These are phyloP conservation scores for Cryptococcus hybrid DNA, from an alignment of 1,284 basidiomycete species.

Conservation along the genomic window DNA sequence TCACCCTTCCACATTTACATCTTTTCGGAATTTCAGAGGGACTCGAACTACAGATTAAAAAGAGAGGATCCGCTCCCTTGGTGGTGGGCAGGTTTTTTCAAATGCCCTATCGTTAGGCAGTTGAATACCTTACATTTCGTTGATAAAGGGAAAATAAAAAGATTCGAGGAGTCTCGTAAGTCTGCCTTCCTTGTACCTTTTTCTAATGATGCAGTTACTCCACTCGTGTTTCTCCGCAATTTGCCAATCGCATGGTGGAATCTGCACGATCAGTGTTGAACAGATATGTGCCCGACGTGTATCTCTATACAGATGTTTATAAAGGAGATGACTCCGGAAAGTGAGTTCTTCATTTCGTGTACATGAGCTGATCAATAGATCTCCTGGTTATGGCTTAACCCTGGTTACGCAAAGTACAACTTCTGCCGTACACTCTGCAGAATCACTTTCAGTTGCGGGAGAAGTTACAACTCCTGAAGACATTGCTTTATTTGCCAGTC, in stretches of 20 bases:
- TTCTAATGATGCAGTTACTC: conserved; percentile 63
- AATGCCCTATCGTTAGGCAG: conserved; percentile 87
- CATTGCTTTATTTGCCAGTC: conserved; percentile 75
- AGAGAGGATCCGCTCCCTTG: conserved; percentile 86
- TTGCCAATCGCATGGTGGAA: conserved; percentile 97
- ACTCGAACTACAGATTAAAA: conserved; percentile 87
- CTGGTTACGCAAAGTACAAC: conserved; percentile 92
- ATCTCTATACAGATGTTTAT: conserved; percentile 97
- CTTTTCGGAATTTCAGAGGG: conserved; percentile 86
- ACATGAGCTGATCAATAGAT: conserved; percentile 56
- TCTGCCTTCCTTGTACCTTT: background rate
- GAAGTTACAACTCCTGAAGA: conserved; percentile 75
- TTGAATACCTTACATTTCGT: conserved; percentile 90
- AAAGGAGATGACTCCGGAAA: conserved; percentile 97
- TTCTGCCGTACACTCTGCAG: conserved; percentile 80
- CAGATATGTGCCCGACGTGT: conserved; percentile 96
- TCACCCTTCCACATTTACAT: conserved; percentile 87
- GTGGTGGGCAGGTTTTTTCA: conserved; percentile 89
- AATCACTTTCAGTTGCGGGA: conserved; percentile 69
- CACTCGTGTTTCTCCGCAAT: conserved; percentile 93
- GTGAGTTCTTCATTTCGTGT: conserved; percentile 54
- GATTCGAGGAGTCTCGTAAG: conserved; percentile 39
- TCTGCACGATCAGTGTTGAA: conserved; percentile 87
- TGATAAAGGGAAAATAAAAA: conserved; percentile 85
- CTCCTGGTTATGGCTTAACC: conserved; percentile 91